Evolutionary conservation across 371 early-diverging fungal genomes (phyloP).

Genomic region (Mucor plumbeus): DNA sequence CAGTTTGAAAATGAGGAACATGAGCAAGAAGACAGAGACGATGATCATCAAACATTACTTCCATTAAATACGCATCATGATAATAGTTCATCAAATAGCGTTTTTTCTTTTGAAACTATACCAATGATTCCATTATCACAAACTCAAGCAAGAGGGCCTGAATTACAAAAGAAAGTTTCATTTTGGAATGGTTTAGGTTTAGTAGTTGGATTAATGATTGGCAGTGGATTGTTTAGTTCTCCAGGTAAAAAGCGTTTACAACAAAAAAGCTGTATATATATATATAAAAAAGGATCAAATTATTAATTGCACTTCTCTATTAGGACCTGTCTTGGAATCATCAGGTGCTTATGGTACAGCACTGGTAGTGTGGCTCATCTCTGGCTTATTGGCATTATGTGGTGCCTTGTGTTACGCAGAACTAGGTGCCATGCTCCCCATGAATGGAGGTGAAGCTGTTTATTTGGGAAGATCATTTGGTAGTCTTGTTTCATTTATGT

Average conservation of each 20-base stretch:
- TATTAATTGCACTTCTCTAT: not conserved
- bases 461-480: conserved; percentile 85
- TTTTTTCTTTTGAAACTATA: conserved; percentile 65
- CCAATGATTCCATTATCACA: conserved; percentile 58
- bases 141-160: conserved; percentile 57
- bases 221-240: conserved; percentile 88
- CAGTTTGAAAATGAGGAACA: conserved; percentile 31
- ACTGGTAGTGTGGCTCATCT: conserved; percentile 78
- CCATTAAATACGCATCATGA: conserved; percentile 38
- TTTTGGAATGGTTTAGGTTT: conserved; percentile 73
- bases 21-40: conserved; percentile 26
- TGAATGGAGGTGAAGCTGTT: conserved; percentile 86
- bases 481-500: conserved; percentile 80
- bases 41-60: conserved; percentile 43
- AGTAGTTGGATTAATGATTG: conserved; percentile 84
- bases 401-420: conserved; percentile 86
- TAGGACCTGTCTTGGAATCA: conserved; percentile 68
- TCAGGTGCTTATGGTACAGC: conserved; percentile 77
- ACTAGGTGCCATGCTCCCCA: conserved; percentile 87
- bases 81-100: conserved; percentile 36
- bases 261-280: conserved; percentile 26
- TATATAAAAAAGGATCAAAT: conserved; percentile 50
- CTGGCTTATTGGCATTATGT: conserved; percentile 75
- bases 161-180: conserved; percentile 70
- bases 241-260: conserved; percentile 55